Base-by-base conservation (phyloP, 2,329 filamentous ascomycete species). In the Orbilia oligospora region DNA sequence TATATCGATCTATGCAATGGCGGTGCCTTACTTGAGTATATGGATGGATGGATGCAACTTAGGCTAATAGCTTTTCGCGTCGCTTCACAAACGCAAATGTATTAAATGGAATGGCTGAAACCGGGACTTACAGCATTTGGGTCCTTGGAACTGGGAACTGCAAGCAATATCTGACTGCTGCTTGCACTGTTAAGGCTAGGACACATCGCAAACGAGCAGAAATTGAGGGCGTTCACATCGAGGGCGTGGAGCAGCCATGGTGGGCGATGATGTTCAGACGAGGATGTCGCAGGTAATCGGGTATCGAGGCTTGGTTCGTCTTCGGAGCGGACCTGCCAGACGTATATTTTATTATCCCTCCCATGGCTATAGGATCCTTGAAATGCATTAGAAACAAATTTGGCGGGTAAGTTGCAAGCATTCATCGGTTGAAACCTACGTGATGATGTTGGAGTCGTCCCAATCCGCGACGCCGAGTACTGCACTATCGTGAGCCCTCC, bases 181-280 rank as follows among this genome's bases (percentile, higher is more conserved):
- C 5, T 24, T 82, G 24, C 3, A 16, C 5, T 41, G 9, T 41
- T 12, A 41, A 2, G 9, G 16, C 55, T n/a, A 14, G 55, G 56
- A 80, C 91, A 91, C 79, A 88, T 87, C 1, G 91, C 88, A 83
- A 97, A 97, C 0, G 92, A 88, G 83, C 96, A 99, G 83, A 98
- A 99, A 83, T 98, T 99, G 86, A 98, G 89, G 0, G 95, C 93
- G 83, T 97, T 97, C 51, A 98, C 93, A 4, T 92, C 87, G 4
- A 99, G 86, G 3, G 92, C 88, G 84, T 97, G 89, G 22, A 97
- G 84, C n/a, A 97, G 86, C 93, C 93, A 97, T 33, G 96, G 96
- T 82, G 91, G 88, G 18, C 88, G 88, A 80, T 86, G 88, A 63
- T 22, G 46, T 20, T 84, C 84, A 55, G 84, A 85, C 30, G 83